Evolutionary conservation across 768 basidiomycete genomes (phyloP).

Genomic region (Pholiota conissans): DNA sequence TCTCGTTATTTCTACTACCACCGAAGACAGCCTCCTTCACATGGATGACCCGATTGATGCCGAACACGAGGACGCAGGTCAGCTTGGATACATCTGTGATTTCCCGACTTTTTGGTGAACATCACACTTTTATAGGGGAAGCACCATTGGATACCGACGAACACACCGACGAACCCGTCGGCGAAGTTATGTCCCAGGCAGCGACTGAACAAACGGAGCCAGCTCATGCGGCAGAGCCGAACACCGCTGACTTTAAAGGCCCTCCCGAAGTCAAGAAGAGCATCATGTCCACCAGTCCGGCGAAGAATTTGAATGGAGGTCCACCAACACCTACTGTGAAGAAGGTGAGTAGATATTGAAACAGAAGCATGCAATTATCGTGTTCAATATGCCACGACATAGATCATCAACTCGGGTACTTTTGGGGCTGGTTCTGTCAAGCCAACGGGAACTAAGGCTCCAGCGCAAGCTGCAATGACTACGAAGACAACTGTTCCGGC

Average conservation of each 20-base stretch:
- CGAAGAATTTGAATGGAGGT: conserved; percentile 45
- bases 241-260: conserved; percentile 18
- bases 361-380: background rate
- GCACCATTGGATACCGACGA: background rate
- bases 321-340: conserved; percentile 61
- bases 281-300: conserved; percentile 38
- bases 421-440: conserved; percentile 61
- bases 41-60: conserved; percentile 18
- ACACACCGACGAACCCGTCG: background rate
- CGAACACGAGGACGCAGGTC: conserved; percentile 26
- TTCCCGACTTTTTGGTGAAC: background rate
- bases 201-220: background rate
- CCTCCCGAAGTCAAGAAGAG: conserved; percentile 29
- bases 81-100: conserved; percentile 12
- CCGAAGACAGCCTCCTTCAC: conserved; percentile 6
- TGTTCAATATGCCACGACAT: conserved; percentile 14
- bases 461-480: conserved; percentile 23
- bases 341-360: conserved; percentile 46
- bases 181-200: background rate
- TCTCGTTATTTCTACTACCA: conserved; percentile 10
- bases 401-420: conserved; percentile 69
- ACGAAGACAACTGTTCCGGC: conserved; percentile 12
- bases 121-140: background rate
- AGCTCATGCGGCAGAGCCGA: background rate
- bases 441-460: conserved; percentile 31